Evolutionary conservation across 495 filamentous ascomycete genomes (phyloP).

Genomic region (Penicillium diatomitis): DNA sequence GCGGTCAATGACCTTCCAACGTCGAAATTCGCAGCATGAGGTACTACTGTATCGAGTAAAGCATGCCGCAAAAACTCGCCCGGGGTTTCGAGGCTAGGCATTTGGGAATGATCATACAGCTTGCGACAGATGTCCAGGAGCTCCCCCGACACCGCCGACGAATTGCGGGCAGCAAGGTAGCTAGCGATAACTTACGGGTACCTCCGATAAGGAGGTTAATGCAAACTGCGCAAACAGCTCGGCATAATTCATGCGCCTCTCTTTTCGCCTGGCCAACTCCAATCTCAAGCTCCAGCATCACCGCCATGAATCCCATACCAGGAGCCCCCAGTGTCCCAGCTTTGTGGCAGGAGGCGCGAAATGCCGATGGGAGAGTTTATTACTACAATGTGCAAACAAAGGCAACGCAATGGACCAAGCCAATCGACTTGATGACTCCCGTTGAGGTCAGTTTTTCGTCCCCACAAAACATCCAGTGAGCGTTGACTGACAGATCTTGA

Average conservation of each 20-base stretch:
- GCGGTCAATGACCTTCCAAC: slow-evolving; percentile 50
- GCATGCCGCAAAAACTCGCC: slow-evolving; percentile 62
- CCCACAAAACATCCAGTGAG: neutral
- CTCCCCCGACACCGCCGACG: neutral
- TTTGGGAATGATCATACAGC: slow-evolving; percentile 23
- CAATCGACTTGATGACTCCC: slow-evolving; percentile 76
- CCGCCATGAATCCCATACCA: slow-evolving; percentile 55
- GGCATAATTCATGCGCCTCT: slow-evolving; percentile 14
- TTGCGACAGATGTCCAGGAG: slow-evolving; percentile 8
- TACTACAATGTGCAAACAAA: slow-evolving; percentile 87
- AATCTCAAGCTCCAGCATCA: slow-evolving; percentile 3
- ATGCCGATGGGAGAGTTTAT: slow-evolving; percentile 78
- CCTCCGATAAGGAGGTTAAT: slow-evolving; percentile 11
- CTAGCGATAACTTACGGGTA: slow-evolving; percentile 1
- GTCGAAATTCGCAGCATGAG: slow-evolving; percentile 56
- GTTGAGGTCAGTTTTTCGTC: slow-evolving; percentile 56
- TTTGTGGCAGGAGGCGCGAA: slow-evolving; percentile 77
- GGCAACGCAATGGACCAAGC: slow-evolving; percentile 89
- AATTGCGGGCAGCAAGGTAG: slow-evolving; percentile 8
- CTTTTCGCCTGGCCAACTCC: slow-evolving; percentile 11
- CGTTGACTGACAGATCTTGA: slow-evolving; percentile 5
- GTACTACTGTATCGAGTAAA: slow-evolving; percentile 69
- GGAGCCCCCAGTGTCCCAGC: slow-evolving; percentile 43
- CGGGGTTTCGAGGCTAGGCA: slow-evolving; percentile 33
- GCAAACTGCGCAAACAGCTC: slow-evolving; percentile 29